Conservation (phyloP, 495 filamentous ascomycete species). For the Cairneyella variabilis region DNA sequence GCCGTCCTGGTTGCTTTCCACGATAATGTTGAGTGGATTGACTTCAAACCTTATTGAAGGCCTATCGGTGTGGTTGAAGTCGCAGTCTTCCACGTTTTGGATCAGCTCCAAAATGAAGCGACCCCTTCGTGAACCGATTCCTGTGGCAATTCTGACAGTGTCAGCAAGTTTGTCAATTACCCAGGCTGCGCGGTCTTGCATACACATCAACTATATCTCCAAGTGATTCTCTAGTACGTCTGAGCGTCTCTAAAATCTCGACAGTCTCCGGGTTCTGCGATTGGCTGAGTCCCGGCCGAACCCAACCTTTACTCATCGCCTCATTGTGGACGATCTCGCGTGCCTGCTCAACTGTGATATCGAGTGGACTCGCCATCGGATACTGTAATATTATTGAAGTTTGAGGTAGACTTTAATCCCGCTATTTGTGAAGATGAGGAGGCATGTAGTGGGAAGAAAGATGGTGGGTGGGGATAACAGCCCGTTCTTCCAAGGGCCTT, state of each 20-base stretch:
- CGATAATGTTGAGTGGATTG: constrained; percentile 27
- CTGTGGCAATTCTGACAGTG: constrained; percentile 2
- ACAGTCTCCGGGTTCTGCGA: neutral
- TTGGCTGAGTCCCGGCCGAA: neutral
- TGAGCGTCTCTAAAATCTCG: neutral
- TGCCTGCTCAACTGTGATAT: neutral
- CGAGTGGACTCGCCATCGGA: neutral
- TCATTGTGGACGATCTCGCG: neutral
- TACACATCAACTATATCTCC: neutral
- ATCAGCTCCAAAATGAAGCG: constrained; percentile 11
- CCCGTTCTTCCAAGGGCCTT: no score
- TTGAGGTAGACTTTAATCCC: neutral
- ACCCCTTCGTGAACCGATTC: neutral
- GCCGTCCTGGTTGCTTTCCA: constrained; percentile 47
- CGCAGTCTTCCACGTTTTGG: constrained; percentile 10
- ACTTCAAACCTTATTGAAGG: constrained; percentile 35
- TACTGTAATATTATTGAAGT: neutral
- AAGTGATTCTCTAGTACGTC: neutral
- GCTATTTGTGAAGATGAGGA: neutral
- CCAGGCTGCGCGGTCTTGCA: neutral
- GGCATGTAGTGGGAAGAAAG: neutral
- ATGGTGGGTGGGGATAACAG: no score
- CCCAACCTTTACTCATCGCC: neutral
- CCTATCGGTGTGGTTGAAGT: neutral
- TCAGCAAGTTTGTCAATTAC: neutral